phyloP scores from a whole-genome alignment of 176 grass and related monocot genomes.

The Paspalum vaginatum region DNA sequence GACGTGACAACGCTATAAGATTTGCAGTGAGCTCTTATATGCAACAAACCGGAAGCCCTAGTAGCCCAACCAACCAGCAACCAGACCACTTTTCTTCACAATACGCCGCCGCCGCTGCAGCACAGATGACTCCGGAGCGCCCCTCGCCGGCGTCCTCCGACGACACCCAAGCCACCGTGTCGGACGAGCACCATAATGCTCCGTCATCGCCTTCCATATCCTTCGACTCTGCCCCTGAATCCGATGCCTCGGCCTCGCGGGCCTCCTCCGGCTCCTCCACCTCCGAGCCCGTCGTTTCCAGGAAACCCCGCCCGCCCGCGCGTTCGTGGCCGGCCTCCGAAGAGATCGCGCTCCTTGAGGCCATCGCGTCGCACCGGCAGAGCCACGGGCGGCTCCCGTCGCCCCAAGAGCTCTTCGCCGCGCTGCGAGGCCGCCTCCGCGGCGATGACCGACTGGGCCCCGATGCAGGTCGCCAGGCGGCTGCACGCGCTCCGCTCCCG shows the following conservation, averaged over 20 bases:
- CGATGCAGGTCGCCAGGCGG: neutral
- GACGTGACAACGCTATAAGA: too few species aligned
- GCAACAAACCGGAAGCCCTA: too few species aligned
- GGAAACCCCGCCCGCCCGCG: neutral
- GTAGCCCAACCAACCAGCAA: too few species aligned
- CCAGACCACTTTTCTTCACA: too few species aligned
- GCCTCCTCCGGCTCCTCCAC: neutral
- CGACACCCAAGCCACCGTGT: neutral
- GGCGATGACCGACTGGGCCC: neutral
- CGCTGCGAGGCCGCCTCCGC: neutral
- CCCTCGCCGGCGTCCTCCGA: neutral
- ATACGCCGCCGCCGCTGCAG: too few species aligned
- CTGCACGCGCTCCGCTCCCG: neutral
- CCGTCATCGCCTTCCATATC: neutral
- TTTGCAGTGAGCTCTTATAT: too few species aligned
- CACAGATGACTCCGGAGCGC: neutral
- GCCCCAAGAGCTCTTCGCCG: neutral
- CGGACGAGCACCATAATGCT: neutral
- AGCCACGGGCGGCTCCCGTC: neutral
- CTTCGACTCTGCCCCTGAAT: neutral
- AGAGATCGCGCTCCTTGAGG: conserved; percentile 33
- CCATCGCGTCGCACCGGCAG: neutral
- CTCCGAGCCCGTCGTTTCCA: neutral
- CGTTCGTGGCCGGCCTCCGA: conserved; percentile 16
- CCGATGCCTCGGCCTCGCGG: neutral